A percentile compares a stretch with the other conserved stretches of the same genome.
Evolutionary conservation across 495 filamentous ascomycete genomes (phyloP).

Genomic region (Lophiostoma macrostomum): DNA sequence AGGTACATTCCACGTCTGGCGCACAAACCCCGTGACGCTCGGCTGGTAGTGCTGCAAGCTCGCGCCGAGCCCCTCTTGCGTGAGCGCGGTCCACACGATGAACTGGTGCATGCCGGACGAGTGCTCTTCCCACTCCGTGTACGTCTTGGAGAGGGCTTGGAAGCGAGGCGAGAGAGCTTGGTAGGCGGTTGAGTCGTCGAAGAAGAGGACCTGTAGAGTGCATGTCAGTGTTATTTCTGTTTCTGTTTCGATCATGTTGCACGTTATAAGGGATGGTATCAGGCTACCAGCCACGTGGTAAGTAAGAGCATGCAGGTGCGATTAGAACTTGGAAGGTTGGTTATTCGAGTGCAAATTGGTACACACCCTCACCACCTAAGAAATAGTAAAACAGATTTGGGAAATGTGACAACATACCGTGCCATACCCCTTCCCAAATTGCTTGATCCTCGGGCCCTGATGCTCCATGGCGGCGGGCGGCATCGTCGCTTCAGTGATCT

Average conservation of each 20-base stretch:
- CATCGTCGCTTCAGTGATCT: constrained; percentile 19
- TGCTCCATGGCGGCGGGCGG: constrained; percentile 17
- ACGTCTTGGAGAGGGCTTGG: constrained; percentile 15
- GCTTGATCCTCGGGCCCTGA: constrained; percentile 24
- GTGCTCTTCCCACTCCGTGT: constrained; percentile 29
- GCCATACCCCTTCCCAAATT: constrained; percentile 21
- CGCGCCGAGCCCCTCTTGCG: constrained; percentile 22
- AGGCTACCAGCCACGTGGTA: no score
- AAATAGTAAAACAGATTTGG: neutral
- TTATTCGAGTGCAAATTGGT: no score
- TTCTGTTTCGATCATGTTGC: neutral
- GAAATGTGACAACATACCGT: constrained; percentile 16
- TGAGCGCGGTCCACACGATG: constrained; percentile 27
- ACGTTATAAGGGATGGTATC: neutral
- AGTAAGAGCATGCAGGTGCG: no score
- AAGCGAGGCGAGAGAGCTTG: constrained; percentile 21
- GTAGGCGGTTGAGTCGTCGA: constrained; percentile 19
- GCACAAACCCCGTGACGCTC: constrained; percentile 12
- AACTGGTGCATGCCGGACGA: constrained; percentile 28
- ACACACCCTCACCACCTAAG: no score
- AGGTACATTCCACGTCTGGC: constrained; percentile 21
- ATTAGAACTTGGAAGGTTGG: no score
- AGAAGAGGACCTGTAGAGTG: constrained; percentile 24
- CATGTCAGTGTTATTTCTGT: no score
- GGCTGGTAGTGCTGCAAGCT: constrained; percentile 29